These are phyloP conservation scores for Domatiomyces globalis DNA, from an alignment of 2,329 filamentous ascomycete genomes.

Conservation along the genomic window DNA sequence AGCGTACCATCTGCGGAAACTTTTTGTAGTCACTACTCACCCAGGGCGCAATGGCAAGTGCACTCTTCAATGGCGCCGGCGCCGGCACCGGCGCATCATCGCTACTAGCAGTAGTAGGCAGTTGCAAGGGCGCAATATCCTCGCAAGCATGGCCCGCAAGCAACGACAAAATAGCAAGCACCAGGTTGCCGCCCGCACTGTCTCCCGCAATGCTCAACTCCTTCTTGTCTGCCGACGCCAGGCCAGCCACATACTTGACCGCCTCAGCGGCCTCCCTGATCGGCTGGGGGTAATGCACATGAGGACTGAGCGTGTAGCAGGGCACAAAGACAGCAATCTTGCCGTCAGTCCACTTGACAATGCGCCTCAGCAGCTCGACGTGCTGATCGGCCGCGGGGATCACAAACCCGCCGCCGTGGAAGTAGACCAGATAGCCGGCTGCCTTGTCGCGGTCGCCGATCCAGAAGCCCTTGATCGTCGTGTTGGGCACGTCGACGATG, in stretches of 20 bases:
- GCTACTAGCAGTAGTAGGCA: conserved; percentile 15
- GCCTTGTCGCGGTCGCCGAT: conserved; percentile 8
- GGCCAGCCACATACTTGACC: conserved; percentile 25
- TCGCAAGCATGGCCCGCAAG: conserved; percentile 21
- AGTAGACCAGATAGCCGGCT: conserved; percentile 9
- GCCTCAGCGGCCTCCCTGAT: conserved; percentile 28
- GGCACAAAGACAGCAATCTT: conserved; percentile 38
- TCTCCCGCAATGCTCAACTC: conserved; percentile 26
- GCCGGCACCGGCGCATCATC: too few species aligned
- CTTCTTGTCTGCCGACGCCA: conserved; percentile 21
- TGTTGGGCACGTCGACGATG: conserved; percentile 8
- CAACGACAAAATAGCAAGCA: conserved; percentile 23
- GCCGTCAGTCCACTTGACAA: conserved; percentile 24
- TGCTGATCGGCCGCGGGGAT: conserved; percentile 6
- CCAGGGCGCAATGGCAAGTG: conserved; percentile 45
- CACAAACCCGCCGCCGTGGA: conserved; percentile 12
- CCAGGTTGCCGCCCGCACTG: conserved; percentile 30
- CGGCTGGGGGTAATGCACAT: conserved; percentile 29
- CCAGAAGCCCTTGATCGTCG: conserved; percentile 10
- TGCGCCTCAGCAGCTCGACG: conserved; percentile 4
- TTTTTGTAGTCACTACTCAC: conserved; percentile 31
- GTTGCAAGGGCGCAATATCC: background rate
- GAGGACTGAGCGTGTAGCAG: conserved; percentile 42
- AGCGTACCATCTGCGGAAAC: conserved; percentile 6
- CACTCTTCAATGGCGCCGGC: conserved; percentile 33